Conservation (phyloP, 2,329 filamentous ascomycete genomes). For the Ophiostoma quercus region DNA sequence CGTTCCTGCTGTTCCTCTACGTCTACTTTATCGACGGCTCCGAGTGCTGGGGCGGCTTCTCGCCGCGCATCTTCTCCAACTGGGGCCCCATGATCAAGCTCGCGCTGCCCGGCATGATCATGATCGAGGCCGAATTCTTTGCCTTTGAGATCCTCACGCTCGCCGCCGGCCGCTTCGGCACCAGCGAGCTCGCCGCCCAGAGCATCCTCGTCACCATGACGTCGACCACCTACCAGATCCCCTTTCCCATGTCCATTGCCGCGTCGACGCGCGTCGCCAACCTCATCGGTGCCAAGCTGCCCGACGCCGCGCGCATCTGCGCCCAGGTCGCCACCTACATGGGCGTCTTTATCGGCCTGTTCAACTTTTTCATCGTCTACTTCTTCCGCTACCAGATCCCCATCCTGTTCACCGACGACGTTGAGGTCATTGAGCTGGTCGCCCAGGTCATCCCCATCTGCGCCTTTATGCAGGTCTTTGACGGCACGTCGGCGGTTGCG, state of each 20-base stretch:
- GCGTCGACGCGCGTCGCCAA: slow-evolving; percentile 86
- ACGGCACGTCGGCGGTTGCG: slow-evolving; percentile 70
- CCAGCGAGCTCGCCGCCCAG: slow-evolving; percentile 78
- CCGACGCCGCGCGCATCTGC: slow-evolving; percentile 71
- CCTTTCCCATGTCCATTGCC: slow-evolving; percentile 86
- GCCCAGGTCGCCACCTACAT: slow-evolving; percentile 68
- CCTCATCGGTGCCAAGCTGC: slow-evolving; percentile 79
- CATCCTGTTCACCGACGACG: slow-evolving; percentile 69
- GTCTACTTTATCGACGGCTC: slow-evolving; percentile 65
- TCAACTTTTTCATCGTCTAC: slow-evolving; percentile 69
- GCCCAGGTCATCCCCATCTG: slow-evolving; percentile 70
- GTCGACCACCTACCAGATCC: slow-evolving; percentile 80
- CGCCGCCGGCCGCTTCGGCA: slow-evolving; percentile 72
- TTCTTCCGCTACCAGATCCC: slow-evolving; percentile 68
- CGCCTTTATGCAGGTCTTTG: slow-evolving; percentile 85
- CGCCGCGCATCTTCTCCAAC: slow-evolving; percentile 62
- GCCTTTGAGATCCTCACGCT: slow-evolving; percentile 89
- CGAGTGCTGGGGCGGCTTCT: slow-evolving; percentile 78
- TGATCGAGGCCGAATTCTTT: slow-evolving; percentile 90
- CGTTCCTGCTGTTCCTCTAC: slow-evolving; percentile 66
- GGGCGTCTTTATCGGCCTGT: slow-evolving; percentile 65
- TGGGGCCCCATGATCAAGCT: slow-evolving; percentile 83
- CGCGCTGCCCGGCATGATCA: slow-evolving; percentile 81
- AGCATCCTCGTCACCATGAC: slow-evolving; percentile 75
- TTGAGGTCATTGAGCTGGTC: slow-evolving; percentile 63